Evolutionary conservation across 768 basidiomycete species (phyloP).

Genomic region (Mycena capillaripes): DNA sequence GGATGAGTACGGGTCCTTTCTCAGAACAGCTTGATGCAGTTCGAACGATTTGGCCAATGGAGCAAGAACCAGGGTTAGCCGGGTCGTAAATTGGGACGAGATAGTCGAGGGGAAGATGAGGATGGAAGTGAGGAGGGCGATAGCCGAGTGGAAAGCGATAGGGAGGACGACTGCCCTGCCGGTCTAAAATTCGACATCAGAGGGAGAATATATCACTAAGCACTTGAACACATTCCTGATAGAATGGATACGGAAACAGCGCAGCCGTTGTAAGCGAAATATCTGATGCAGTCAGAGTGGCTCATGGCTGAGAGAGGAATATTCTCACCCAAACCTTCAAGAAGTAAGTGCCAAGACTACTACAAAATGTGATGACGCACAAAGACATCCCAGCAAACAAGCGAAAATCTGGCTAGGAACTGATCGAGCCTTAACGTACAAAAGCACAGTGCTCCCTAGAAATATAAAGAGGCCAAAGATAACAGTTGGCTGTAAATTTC

Average conservation of each 20-base stretch:
- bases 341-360: background rate
- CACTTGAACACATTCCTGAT: conserved; percentile 52
- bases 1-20: conserved; percentile 55
- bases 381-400: conserved; percentile 70
- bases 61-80: conserved; percentile 61
- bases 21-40: conserved; percentile 62
- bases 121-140: conserved; percentile 66
- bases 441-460: conserved; percentile 66
- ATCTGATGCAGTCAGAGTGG: conserved; percentile 52
- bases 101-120: conserved; percentile 75
- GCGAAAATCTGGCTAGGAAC: conserved; percentile 75
- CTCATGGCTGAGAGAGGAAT: background rate
- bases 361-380: conserved; percentile 31
- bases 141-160: conserved; percentile 68
- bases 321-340: conserved; percentile 56
- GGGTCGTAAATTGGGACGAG: conserved; percentile 68
- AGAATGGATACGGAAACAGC: conserved; percentile 77
- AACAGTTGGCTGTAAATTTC: conserved; percentile 60
- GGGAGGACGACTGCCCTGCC: conserved; percentile 71
- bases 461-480: conserved; percentile 77
- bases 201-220: background rate
- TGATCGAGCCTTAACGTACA: conserved; percentile 70
- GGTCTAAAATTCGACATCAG: conserved; percentile 47
- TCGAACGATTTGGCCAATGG: conserved; percentile 62
- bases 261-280: conserved; percentile 69